Conservation (phyloP, 352 stramenopile genomes). For the Globisporangium emineosum region DNA sequence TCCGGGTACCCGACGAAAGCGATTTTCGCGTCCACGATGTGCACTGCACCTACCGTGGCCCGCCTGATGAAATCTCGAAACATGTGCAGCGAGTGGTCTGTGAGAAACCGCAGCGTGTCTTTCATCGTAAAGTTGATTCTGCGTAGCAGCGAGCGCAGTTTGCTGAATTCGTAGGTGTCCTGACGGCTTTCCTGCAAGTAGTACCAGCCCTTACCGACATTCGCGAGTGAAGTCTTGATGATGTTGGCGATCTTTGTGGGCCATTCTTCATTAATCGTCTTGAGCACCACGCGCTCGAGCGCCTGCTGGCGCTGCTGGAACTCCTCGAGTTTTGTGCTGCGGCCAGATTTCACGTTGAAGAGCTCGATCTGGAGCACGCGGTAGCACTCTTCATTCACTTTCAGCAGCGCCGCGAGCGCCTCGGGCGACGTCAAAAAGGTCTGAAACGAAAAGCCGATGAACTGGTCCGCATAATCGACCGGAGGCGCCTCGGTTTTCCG, state of each 20-base stretch:
- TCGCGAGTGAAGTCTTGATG: conserved; percentile 66
- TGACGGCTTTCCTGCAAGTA: conserved; percentile 79
- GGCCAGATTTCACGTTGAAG: conserved; percentile 66
- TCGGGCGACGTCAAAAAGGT: conserved; percentile 82
- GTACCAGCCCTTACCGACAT: conserved; percentile 85
- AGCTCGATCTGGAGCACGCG: conserved; percentile 75
- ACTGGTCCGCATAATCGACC: conserved; percentile 84
- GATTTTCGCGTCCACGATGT: conserved; percentile 74
- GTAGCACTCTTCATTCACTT: conserved; percentile 87
- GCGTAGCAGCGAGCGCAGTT: conserved; percentile 66
- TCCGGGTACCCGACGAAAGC: conserved; percentile 67
- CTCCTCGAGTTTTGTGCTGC: conserved; percentile 83
- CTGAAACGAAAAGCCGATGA: conserved; percentile 86
- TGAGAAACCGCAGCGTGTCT: conserved; percentile 74
- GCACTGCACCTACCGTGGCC: conserved; percentile 46
- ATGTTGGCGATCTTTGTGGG: conserved; percentile 62
- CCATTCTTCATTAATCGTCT: conserved; percentile 84
- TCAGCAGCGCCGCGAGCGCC: conserved; percentile 64
- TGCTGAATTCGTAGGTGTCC: conserved; percentile 88
- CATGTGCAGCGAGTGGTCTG: conserved; percentile 62
- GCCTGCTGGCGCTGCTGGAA: conserved; percentile 82
- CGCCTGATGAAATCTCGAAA: conserved; percentile 73
- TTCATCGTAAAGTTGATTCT: conserved; percentile 85
- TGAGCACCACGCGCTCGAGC: conserved; percentile 65
- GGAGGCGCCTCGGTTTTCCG: conserved; percentile 39